Conservation (phyloP, 2,329 filamentous ascomycete genomes). For the Botrytis byssoidea region DNA sequence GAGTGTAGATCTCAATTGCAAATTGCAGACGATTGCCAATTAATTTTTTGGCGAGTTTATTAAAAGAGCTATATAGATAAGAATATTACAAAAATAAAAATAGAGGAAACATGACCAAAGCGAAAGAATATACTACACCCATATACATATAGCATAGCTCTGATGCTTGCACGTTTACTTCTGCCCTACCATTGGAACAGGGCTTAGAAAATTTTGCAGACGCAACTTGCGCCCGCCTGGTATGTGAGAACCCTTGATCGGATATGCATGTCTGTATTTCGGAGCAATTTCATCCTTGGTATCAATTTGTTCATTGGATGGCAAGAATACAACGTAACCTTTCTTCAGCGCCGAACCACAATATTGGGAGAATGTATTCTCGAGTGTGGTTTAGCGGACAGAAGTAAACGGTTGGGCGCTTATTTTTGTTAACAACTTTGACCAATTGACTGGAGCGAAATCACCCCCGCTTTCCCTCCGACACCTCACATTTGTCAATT, state of each 20-base stretch:
- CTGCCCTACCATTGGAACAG: constrained; percentile 12
- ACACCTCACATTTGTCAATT: neutral
- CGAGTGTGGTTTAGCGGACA: neutral
- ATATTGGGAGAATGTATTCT: neutral
- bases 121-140: neutral
- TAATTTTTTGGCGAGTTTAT: neutral
- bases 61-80: neutral
- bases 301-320: neutral
- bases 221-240: neutral
- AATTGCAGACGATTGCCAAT: neutral
- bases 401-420: constrained; percentile 1
- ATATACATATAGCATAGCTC: neutral
- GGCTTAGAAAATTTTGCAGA: neutral
- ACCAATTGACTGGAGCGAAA: neutral
- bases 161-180: constrained; percentile 2
- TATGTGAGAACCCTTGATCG: neutral
- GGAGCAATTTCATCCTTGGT: neutral
- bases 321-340: neutral
- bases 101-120: neutral
- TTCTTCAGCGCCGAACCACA: constrained; percentile 6
- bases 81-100: neutral
- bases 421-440: neutral
- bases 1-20: neutral
- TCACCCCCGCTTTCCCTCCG: neutral
- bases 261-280: constrained; percentile 1